Evolutionary conservation across 176 grass and related monocot species (phyloP).

Genomic region (Carex parvula): DNA sequence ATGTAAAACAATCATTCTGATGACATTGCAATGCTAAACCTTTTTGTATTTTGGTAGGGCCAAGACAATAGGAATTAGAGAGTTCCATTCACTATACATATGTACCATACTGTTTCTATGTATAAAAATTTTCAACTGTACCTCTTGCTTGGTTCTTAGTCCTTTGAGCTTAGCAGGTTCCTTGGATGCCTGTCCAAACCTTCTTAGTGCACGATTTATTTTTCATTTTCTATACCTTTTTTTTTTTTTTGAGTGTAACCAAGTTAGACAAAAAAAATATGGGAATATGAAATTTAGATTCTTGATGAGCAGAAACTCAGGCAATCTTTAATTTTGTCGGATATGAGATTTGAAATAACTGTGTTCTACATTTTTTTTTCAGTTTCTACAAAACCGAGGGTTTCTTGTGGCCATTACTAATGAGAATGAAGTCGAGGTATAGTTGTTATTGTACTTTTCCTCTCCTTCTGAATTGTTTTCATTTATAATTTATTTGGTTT

Average conservation of each 20-base stretch:
- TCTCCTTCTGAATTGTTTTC: background rate
- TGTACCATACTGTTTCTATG: background rate
- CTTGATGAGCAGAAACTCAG: background rate
- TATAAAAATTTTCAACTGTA: background rate
- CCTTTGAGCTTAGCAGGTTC: background rate
- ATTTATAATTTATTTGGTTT: conserved; percentile 15
- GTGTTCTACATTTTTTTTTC: conserved; percentile 27
- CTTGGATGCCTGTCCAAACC: background rate
- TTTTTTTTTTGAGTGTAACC: background rate
- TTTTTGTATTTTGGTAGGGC: background rate
- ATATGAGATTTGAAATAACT: conserved; percentile 3
- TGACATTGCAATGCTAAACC: background rate
- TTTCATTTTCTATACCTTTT: background rate
- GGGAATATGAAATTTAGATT: background rate
- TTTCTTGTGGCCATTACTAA: conserved; percentile 77
- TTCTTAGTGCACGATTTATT: background rate
- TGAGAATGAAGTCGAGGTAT: conserved; percentile 94
- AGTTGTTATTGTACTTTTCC: conserved; percentile 16
- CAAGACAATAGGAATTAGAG: background rate
- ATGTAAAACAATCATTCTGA: background rate
- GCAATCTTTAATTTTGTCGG: background rate
- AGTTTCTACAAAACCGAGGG: conserved; percentile 91
- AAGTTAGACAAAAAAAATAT: background rate
- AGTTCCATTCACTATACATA: background rate
- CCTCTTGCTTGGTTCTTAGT: background rate